Conservation (phyloP, 75 land plant species). For the Isoetes taiwanensis region DNA sequence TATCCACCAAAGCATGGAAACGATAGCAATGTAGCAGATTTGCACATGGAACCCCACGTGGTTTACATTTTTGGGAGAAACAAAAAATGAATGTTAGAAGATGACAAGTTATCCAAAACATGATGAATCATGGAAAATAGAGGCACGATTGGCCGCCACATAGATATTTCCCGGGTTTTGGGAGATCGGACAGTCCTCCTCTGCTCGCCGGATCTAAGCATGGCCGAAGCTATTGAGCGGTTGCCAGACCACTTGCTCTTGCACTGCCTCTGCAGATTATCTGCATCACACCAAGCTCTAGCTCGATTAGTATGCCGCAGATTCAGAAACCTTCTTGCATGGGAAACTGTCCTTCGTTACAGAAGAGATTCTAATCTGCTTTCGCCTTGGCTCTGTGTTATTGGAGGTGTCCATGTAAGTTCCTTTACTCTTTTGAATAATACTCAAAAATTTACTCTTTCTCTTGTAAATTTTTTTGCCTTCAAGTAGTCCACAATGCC, state of each 20-base stretch:
- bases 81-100: no score
- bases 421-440: background rate
- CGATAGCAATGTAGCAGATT: no score
- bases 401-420: slow-evolving; percentile 11
- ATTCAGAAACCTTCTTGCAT: background rate
- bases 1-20: no score
- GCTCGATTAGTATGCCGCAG: slow-evolving; percentile 11
- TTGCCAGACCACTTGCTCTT: slow-evolving; percentile 10
- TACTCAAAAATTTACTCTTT: background rate
- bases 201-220: no score
- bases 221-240: slow-evolving; percentile 2
- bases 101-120: no score
- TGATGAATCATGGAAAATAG: no score
- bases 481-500: background rate
- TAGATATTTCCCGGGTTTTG: no score
- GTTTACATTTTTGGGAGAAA: no score
- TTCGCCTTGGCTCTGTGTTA: slow-evolving; percentile 10
- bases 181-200: no score
- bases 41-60: no score
- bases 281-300: background rate
- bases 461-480: background rate
- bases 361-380: background rate
- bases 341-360: background rate
- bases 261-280: slow-evolving; percentile 4
- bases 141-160: no score